Base-by-base conservation (phyloP, 495 filamentous ascomycete genomes). In the Aspergillus sparsus region DNA sequence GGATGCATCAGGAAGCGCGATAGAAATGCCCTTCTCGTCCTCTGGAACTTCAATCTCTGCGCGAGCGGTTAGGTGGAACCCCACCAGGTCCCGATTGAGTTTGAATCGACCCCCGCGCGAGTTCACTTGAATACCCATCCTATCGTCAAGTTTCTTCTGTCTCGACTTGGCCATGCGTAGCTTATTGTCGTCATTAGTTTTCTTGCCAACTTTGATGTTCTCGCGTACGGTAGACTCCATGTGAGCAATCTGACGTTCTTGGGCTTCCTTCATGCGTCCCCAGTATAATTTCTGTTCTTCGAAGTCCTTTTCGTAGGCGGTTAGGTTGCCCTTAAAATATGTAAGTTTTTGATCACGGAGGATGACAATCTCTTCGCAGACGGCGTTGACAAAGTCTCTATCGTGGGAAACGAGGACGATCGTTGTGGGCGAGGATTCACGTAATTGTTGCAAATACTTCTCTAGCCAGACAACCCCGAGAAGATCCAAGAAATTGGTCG, bases 391-490 rank as follows among this genome's bases (percentile, higher is more conserved):
- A 68, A 95, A 93, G 57, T 85, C 84, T 15, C 89, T 81, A 68
- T 93, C 90, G 73, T 93, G 91, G 0, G 90, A 90, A 2, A 93
- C 89, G 7, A 93, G 75, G 18, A 95, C 73, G 4, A 92, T 75
- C 0, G 74, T 76, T 15, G 71, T 74, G 32, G 69, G 63, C 0
- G 75, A 74, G 2, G 49, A 63, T 0, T 79, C 66, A 13, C 76
- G 71, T 11, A 89, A 68, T 34, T 77, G 73, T 37, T 79, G 73
- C 18, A 93, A 82, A 62, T 90, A 87, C 7, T 77, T 79, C 68
- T 95, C 85, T 1, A 95, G 81, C 90, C 90, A 95, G 32, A 93
- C 82, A 21, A 93, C 88, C n/a, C 87, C 87, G 0, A 90, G 78
- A 0, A 95, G 80, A 67, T 95, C 91, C 2, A 93, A 78, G 68